phyloP scores from a whole-genome alignment of 257 asterid genomes.

The Gentiana straminea region DNA sequence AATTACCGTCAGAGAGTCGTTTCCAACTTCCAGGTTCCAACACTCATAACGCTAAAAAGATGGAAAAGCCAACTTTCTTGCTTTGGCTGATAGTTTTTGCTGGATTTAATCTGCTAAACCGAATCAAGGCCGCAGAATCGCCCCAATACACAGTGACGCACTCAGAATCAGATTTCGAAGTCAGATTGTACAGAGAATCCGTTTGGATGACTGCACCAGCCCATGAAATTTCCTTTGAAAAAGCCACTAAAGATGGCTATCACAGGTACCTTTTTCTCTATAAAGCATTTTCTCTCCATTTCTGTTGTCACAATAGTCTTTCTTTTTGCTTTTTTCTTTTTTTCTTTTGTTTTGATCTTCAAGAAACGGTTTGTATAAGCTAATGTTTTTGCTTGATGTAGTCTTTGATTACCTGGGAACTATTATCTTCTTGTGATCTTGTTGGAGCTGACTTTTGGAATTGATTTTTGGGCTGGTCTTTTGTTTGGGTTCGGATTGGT shows the following conservation, averaged over 20 bases:
- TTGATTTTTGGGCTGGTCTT: not conserved
- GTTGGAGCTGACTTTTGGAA: not conserved
- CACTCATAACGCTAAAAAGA: conserved; percentile 7
- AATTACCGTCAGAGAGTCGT: no score
- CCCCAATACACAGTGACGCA: conserved; percentile 63
- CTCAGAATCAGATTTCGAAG: conserved; percentile 75
- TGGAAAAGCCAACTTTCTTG: conserved; percentile 23
- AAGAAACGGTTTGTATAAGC: no score
- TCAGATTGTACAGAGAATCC: conserved; percentile 57
- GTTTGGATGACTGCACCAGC: conserved; percentile 70
- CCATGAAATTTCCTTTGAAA: conserved; percentile 45
- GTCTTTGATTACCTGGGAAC: no score
- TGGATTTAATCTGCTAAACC: conserved; percentile 12
- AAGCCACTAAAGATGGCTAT: conserved; percentile 68
- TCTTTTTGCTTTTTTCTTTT: not conserved
- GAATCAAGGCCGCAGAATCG: conserved; percentile 41
- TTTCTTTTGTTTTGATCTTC: not conserved
- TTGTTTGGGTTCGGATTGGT: not conserved
- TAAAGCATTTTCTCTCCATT: not conserved
- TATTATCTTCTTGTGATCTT: not conserved
- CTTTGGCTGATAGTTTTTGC: conserved; percentile 8
- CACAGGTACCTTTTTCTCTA: conserved; percentile 38
- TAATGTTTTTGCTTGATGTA: not conserved
- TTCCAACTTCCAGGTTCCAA: not conserved
- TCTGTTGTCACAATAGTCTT: not conserved